These are phyloP conservation scores for Chenopodium suecicum DNA, from an alignment of 148 eudicot genomes.

Conservation along the genomic window DNA sequence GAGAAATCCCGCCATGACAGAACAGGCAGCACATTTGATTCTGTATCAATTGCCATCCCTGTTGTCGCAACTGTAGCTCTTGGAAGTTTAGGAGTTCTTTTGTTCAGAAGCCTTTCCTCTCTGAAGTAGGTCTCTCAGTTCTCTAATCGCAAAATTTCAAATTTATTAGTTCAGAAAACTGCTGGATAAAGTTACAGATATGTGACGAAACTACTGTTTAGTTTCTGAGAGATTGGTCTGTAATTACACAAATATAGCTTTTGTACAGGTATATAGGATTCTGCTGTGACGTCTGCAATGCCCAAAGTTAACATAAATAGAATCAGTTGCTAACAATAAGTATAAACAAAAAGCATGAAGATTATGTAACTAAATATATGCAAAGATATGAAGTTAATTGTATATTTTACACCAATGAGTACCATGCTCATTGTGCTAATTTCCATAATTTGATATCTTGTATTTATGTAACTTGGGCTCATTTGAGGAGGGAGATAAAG, in stretches of 20 bases:
- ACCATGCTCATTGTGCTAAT: too few relatives aligned
- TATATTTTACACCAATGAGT: too few relatives aligned
- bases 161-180: not conserved
- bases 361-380: too few relatives aligned
- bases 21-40: slow-evolving; percentile 29
- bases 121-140: slow-evolving; percentile 29
- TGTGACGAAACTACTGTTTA: not conserved
- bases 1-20: slow-evolving; percentile 49
- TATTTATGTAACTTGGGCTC: too few relatives aligned
- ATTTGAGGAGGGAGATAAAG: too few relatives aligned
- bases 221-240: too few relatives aligned
- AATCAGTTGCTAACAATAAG: not conserved
- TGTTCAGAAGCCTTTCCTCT: slow-evolving; percentile 44
- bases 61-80: slow-evolving; percentile 53
- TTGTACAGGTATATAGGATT: not conserved
- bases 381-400: too few relatives aligned
- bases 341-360: too few relatives aligned
- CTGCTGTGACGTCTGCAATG: not conserved
- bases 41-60: slow-evolving; percentile 47
- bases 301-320: not conserved
- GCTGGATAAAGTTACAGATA: not conserved
- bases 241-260: not conserved
- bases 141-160: not conserved
- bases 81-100: slow-evolving; percentile 58
- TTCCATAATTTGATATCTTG: too few relatives aligned